Evolutionary conservation across 352 stramenopile species (phyloP), one percentile per base, ranked within the genome.

Genomic region (Phytophthora colocasiae): DNA sequence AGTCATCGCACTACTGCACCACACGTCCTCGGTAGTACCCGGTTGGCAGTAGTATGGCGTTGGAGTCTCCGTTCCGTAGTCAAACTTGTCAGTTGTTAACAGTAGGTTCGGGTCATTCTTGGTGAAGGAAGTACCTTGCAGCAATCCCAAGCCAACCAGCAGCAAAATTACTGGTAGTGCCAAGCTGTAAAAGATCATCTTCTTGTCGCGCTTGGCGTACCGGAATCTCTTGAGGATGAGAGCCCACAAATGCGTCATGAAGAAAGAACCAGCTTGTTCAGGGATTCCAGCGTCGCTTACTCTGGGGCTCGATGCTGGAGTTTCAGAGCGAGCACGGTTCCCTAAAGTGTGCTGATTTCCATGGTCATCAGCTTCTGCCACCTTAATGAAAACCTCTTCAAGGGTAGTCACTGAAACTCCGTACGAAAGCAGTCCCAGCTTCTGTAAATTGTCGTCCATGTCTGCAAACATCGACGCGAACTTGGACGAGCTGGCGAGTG

Each of bases 331-430:
- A 52, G 39, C 58, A 9, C 66, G 48, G n/a, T 78, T 80, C 8
- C 41, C 61, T 24, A 84, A 58, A 8, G 70, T 87, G 51, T 80
- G 69, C 51, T 81, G 73, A 26, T 86, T 67, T 24, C 39, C 65
- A 15, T 81, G 59, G 32, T 80, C 77, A 44, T 69, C 52, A 17
- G 55, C 55, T 39, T 87, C 78, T 0, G 82, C 83, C 24, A 93
- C 79, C 40, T 91, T 93, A 40, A 94, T 83, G 54, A 94, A 94
- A 32, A 94, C 86, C 58, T 93, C 81, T 49, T 94, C 86, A n/a
- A 94, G 38, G 8, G 86, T 90, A 1, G 86, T 92, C 11, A 99
- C 96, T n/a, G 90, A 95, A 36, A 87, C 68, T 26, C 73, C 74
- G 43, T 86, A 89, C n/a, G 73, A 90, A 1, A 87, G 49, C 19